Percentiles rank a stretch among this genome's conserved stretches.
Conservation (phyloP, 352 stramenopile genomes). For the Hyaloperonospora brassicae region DNA sequence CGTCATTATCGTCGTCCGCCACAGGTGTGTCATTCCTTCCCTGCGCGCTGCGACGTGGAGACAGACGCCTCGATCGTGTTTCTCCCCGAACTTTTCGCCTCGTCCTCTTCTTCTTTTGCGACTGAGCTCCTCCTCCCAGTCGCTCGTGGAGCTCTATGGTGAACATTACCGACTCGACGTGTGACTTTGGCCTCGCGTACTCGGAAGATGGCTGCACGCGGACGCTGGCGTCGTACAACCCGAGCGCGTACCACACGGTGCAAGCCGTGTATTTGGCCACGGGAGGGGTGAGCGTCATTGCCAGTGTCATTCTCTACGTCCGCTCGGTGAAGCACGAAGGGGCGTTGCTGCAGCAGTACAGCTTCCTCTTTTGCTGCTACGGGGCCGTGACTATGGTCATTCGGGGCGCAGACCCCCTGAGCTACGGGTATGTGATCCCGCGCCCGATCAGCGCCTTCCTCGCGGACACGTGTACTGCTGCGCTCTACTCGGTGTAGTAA, state of each 20-base stretch:
- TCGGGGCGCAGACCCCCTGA: constrained; percentile 33
- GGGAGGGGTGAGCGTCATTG: constrained; percentile 21
- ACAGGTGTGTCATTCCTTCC: no score
- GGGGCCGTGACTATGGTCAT: constrained; percentile 35
- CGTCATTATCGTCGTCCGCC: constrained; percentile 1
- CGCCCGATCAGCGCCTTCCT: constrained; percentile 33
- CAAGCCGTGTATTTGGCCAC: constrained; percentile 30
- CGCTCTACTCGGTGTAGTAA: constrained; percentile 46
- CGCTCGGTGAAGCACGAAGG: constrained; percentile 31
- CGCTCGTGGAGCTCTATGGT: constrained; percentile 7
- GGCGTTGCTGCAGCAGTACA: constrained; percentile 34
- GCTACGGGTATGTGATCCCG: constrained; percentile 36
- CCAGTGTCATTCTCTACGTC: constrained; percentile 31
- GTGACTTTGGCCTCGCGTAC: constrained; percentile 26
- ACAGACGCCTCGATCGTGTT: background rate
- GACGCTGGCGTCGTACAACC: constrained; percentile 28
- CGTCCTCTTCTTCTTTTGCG: no score
- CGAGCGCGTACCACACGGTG: constrained; percentile 20
- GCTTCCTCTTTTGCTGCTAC: constrained; percentile 40
- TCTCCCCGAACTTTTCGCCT: no score
- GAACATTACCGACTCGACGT: constrained; percentile 34
- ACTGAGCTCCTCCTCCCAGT: no score
- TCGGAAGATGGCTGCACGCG: constrained; percentile 25
- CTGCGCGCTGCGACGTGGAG: constrained; percentile 8
- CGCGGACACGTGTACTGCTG: constrained; percentile 38